These are phyloP conservation scores for Tetradesmus obliquus DNA, from an alignment of 139 green algal species.

Conservation along the genomic window DNA sequence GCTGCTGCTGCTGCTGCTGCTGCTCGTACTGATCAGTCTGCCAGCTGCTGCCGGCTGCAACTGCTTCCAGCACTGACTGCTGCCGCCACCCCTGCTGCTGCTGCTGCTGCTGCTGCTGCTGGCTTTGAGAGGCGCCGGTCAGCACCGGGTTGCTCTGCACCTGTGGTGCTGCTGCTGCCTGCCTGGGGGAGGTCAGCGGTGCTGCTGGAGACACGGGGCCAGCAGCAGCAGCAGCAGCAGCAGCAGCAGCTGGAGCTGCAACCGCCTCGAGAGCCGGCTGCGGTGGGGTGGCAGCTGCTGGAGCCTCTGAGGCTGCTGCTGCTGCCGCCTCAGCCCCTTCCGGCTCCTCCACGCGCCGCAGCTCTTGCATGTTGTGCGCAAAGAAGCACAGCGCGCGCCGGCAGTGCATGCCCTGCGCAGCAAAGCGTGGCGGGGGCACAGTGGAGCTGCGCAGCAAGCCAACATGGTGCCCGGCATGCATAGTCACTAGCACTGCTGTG, in stretches of 20 bases:
- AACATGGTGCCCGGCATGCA: too few relatives aligned
- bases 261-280: too few relatives aligned
- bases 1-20: neutral
- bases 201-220: neutral
- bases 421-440: too few relatives aligned
- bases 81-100: neutral
- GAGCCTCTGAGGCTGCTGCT: neutral
- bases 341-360: constrained; percentile 36
- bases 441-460: too few relatives aligned
- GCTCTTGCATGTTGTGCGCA: constrained; percentile 7
- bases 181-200: neutral
- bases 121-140: neutral
- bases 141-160: neutral
- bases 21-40: neutral
- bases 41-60: neutral
- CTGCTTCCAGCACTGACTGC: neutral
- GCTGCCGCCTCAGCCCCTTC: neutral
- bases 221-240: too few relatives aligned
- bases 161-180: neutral
- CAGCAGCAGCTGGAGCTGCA: too few relatives aligned
- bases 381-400: constrained; percentile 25
- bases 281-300: too few relatives aligned
- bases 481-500: too few relatives aligned
- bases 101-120: neutral
- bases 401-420: constrained; percentile 68